Base-by-base conservation (phyloP, 176 grass and related monocot genomes). In the Oryza rufipogon region DNA sequence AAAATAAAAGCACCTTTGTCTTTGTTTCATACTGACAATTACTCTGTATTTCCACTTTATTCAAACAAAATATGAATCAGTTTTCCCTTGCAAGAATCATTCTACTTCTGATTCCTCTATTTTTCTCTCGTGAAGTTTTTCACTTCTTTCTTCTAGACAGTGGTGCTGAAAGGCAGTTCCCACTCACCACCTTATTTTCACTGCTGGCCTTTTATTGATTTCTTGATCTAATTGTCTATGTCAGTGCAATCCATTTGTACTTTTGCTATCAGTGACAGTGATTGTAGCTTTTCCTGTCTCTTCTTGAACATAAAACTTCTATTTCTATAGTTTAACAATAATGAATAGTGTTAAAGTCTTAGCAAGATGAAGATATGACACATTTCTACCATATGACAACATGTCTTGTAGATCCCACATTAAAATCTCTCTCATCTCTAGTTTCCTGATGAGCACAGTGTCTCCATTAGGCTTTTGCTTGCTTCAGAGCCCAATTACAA, bases 1-100 rank as follows among this genome's bases (percentile, higher is more conserved):
- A 73, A 78, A 73, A 14, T 78, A 19, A 58, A 79, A 80, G 82
- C 51, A 66, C 71, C 54, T 47, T 20, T 78, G n/a, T 74, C 26
- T 26, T 68, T 10, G 28, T 78, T 82, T 78, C 11, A 30, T 80
- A 61, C 6, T 19, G 70, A 75, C 49, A 52, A 34, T 20, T 69
- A 32, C 30, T 32, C 30, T 32, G 30, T 32, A n/a, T 63, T 79
- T 38, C 42, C 6, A 23, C 64, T 76, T 13, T 63, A 68, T 65
- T 45, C 12, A 74, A 74, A 76, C 49, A 84, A 4, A 20, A 38
- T 42, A 52, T 49, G 28, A 13, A 36, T 17, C 38, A 1, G 56
- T 14, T 70, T 74, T 68, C 44, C 17, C 26, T 60, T 80, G 19
- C 63, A 48, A 70, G 22, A 75, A 26, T 4, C 44, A 16, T 84